These are phyloP conservation scores for Xylaria digitata DNA, from an alignment of 2,329 filamentous ascomycete genomes.

Conservation along the genomic window DNA sequence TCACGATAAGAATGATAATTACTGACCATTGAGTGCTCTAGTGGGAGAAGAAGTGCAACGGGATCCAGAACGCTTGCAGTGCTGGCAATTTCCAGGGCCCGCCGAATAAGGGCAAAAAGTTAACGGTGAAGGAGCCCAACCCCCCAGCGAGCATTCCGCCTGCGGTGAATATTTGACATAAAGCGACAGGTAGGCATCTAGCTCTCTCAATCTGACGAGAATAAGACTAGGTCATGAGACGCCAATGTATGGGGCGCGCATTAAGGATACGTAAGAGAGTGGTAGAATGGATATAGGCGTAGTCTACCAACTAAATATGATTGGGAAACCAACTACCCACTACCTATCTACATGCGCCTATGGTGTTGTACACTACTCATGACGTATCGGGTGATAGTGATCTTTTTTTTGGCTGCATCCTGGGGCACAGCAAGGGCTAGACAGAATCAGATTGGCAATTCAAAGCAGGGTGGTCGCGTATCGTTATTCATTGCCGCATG, in stretches of 20 bases:
- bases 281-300: neutral
- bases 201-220: neutral
- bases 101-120: slow-evolving; percentile 55
- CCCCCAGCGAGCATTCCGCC: slow-evolving; percentile 42
- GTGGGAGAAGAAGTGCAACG: slow-evolving; percentile 72
- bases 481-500: slow-evolving; percentile 19
- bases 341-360: too few species aligned
- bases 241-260: neutral
- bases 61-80: slow-evolving; percentile 58
- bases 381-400: too few species aligned
- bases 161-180: slow-evolving; percentile 36
- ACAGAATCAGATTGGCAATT: slow-evolving; percentile 9
- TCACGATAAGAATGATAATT: neutral
- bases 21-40: neutral
- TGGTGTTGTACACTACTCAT: too few species aligned
- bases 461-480: neutral
- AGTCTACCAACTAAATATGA: neutral
- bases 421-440: too few species aligned
- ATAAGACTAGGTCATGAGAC: neutral
- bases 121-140: slow-evolving; percentile 45
- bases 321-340: neutral
- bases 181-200: neutral
- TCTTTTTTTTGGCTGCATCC: too few species aligned
- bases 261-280: neutral
- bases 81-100: slow-evolving; percentile 60